phyloP scores from a whole-genome alignment of 73 alveolate genomes.

The Tetrahymena malaccensis region DNA sequence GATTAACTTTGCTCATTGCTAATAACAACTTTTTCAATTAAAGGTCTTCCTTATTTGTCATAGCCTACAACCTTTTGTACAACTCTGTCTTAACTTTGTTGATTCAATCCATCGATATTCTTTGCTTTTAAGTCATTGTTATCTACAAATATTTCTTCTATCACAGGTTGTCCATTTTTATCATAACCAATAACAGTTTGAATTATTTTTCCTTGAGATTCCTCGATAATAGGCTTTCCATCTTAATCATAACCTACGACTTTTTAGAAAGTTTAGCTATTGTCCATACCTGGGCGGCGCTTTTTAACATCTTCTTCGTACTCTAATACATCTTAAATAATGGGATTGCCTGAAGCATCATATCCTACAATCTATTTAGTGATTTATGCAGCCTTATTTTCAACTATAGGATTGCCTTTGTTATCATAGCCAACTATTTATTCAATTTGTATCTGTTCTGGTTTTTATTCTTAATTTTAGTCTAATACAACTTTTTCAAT shows the following conservation, averaged over 20 bases:
- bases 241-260: background rate
- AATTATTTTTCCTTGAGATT: background rate
- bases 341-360: background rate
- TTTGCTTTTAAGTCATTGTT: background rate
- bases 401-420: background rate
- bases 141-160: background rate
- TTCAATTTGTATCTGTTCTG: background rate
- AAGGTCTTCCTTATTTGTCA: background rate
- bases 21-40: background rate
- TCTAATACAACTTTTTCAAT: background rate
- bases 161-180: background rate
- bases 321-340: background rate
- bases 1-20: background rate
- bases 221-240: background rate
- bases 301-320: background rate
- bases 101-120: background rate
- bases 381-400: background rate
- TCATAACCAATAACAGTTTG: background rate
- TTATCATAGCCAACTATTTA: background rate
- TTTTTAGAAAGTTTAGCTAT: background rate
- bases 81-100: background rate
- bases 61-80: background rate
- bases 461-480: background rate
- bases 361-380: background rate
- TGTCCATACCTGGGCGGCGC: background rate